A percentile compares a stretch with the other conserved stretches of the same genome.
Conservation (phyloP, 108 stramenopile species). For the Pseudonitzschia delicatissima region DNA sequence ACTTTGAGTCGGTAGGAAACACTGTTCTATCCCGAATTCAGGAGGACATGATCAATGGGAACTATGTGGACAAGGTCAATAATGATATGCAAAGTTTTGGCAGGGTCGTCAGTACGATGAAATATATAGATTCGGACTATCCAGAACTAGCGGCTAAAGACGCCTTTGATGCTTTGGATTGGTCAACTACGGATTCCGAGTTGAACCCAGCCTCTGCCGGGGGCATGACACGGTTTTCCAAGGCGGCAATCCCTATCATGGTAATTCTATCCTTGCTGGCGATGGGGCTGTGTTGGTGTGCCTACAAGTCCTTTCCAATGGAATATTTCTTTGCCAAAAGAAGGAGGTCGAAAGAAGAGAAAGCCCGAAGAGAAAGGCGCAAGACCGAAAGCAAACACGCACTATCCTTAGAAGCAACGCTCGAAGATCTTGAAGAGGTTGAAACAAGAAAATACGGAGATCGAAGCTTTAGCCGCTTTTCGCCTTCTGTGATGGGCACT, state of each 20-base stretch:
- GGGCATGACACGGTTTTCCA: conserved; percentile 5
- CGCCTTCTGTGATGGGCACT: not conserved
- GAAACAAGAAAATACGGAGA: not conserved
- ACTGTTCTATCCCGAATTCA: not conserved
- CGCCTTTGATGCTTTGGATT: not conserved
- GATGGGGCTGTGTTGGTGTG: conserved; percentile 9
- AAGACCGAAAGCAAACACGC: too few species aligned
- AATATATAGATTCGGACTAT: conserved; percentile 8
- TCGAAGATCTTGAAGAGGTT: not conserved
- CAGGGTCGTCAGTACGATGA: not conserved
- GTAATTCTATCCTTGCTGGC: not conserved
- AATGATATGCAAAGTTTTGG: not conserved
- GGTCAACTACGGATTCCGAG: too few species aligned
- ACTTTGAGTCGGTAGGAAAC: conserved; percentile 4
- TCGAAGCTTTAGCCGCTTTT: not conserved
- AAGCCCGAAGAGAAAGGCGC: not conserved
- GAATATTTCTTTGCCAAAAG: not conserved
- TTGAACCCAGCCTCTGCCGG: not conserved
- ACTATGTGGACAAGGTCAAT: conserved; percentile 6
- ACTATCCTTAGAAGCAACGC: conserved; percentile 2
- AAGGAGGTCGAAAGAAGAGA: not conserved
- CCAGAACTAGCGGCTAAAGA: not conserved
- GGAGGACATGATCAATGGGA: conserved; percentile 8
- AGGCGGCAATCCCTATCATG: conserved; percentile 9
- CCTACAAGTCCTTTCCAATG: not conserved